A percentile compares a stretch with the other conserved stretches of the same genome.
phyloP scores from a whole-genome alignment of 1,139 yeast species.

The Geotrichum carabidarum region DNA sequence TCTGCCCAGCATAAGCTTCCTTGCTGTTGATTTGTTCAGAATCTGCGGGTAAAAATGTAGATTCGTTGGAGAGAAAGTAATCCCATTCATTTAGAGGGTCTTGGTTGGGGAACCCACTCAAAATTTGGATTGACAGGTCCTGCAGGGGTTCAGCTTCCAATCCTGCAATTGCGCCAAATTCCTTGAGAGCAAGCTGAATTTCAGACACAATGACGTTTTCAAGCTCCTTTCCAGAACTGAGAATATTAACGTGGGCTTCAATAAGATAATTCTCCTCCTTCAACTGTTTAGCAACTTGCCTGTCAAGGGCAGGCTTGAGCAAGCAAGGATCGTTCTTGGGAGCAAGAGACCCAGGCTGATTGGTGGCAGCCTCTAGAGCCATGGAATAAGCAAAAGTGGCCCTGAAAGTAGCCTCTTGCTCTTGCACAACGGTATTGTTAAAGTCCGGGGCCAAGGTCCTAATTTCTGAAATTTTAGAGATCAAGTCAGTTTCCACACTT shows the following conservation, averaged over 20 bases:
- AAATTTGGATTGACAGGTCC: slow-evolving; percentile 57
- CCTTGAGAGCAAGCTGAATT: slow-evolving; percentile 71
- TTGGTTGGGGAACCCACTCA: slow-evolving; percentile 67
- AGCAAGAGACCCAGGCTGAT: slow-evolving; percentile 37
- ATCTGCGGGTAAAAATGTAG: slow-evolving; percentile 70
- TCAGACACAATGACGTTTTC: slow-evolving; percentile 85
- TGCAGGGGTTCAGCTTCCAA: slow-evolving; percentile 23
- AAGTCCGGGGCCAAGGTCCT: slow-evolving; percentile 77
- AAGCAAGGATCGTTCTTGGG: slow-evolving; percentile 75
- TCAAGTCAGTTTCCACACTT: slow-evolving; percentile 73
- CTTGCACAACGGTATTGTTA: slow-evolving; percentile 65
- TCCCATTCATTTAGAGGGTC: slow-evolving; percentile 88
- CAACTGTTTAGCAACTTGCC: slow-evolving; percentile 70
- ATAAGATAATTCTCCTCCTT: slow-evolving; percentile 80
- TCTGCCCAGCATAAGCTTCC: slow-evolving; percentile 60
- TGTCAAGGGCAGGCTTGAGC: slow-evolving; percentile 64
- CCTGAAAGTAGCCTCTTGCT: slow-evolving; percentile 52
- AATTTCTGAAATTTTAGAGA: slow-evolving; percentile 82
- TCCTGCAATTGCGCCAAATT: slow-evolving; percentile 52
- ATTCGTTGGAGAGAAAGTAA: slow-evolving; percentile 65
- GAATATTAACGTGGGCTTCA: slow-evolving; percentile 83
- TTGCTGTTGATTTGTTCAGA: slow-evolving; percentile 62
- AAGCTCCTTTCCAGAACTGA: slow-evolving; percentile 80
- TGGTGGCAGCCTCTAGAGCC: slow-evolving; percentile 31
- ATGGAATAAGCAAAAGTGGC: slow-evolving; percentile 28